These are phyloP conservation scores for Penicillium rolfsii DNA, from an alignment of 2,329 filamentous ascomycete genomes.

Conservation along the genomic window DNA sequence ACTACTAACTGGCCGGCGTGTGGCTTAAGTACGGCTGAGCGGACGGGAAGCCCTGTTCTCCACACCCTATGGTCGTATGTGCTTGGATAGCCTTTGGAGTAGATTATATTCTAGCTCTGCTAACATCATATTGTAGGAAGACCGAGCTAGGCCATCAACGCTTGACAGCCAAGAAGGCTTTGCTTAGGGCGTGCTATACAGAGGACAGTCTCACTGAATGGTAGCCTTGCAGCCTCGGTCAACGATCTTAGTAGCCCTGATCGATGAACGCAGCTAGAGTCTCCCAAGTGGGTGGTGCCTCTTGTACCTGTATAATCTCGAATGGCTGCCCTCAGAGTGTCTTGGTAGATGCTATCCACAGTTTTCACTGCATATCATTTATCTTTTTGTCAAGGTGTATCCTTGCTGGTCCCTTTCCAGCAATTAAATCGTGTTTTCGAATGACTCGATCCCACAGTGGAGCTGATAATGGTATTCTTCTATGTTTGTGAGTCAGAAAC, in stretches of 20 bases:
- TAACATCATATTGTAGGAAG: neutral
- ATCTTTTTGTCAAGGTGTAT: neutral
- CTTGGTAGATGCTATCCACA: constrained; percentile 19
- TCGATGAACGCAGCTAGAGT: neutral
- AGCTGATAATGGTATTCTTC: neutral
- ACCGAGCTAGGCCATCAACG: constrained; percentile 12
- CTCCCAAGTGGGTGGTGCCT: neutral
- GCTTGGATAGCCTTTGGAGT: too few relatives aligned
- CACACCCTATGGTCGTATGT: too few relatives aligned
- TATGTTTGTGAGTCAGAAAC: neutral
- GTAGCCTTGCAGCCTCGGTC: constrained; percentile 8
- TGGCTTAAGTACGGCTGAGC: too few relatives aligned
- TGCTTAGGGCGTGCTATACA: constrained; percentile 13
- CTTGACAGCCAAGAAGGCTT: constrained; percentile 21
- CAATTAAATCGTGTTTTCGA: neutral
- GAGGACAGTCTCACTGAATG: neutral
- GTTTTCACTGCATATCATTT: constrained; percentile 16
- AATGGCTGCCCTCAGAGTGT: constrained; percentile 5
- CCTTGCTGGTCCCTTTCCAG: neutral
- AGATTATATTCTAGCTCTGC: too few relatives aligned
- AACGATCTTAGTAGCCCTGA: neutral
- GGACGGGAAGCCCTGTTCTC: too few relatives aligned
- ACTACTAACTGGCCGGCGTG: too few relatives aligned
- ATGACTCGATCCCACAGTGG: neutral
- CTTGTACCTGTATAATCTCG: constrained; percentile 10